These are phyloP conservation scores for Farysia itapuensis DNA, from an alignment of 1,284 basidiomycete genomes.

Conservation along the genomic window DNA sequence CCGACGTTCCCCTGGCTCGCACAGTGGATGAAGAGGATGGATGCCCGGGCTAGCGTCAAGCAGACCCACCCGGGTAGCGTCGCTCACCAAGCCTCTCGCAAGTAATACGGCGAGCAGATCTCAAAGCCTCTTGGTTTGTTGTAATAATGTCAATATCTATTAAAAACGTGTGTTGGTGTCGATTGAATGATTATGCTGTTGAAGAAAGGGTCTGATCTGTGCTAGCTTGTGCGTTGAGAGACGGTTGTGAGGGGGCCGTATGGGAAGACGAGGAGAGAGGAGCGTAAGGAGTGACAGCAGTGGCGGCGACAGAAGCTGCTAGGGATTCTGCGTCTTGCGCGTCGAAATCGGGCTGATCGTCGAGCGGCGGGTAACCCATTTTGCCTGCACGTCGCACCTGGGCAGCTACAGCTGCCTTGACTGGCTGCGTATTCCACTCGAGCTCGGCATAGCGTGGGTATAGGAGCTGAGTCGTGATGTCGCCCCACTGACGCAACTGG, in stretches of 20 bases:
- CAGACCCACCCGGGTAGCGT: constrained; percentile 3
- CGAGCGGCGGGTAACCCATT: constrained; percentile 27
- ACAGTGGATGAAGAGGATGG: constrained; percentile 12
- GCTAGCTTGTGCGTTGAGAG: no score
- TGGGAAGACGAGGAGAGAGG: no score
- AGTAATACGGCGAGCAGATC: no score
- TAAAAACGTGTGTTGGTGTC: no score
- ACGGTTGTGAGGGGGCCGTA: no score
- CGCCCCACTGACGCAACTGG: constrained; percentile 42
- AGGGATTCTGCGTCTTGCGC: neutral
- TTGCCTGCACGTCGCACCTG: constrained; percentile 21
- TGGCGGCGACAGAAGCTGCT: no score
- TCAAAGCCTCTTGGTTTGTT: no score
- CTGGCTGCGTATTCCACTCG: constrained; percentile 32
- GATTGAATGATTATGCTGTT: no score
- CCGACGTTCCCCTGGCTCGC: constrained; percentile 15
- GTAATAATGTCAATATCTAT: no score
- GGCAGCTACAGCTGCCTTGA: constrained; percentile 12
- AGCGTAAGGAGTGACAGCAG: no score
- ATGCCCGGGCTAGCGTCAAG: constrained; percentile 9
- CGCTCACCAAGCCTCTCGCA: no score
- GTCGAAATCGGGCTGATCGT: neutral
- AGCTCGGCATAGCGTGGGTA: constrained; percentile 48
- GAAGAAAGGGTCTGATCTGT: no score
- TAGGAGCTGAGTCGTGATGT: constrained; percentile 50